Percentiles rank a stretch among this genome's conserved stretches.
Conservation (phyloP, 2,329 filamentous ascomycete species). For the Colletotrichum abscissum region DNA sequence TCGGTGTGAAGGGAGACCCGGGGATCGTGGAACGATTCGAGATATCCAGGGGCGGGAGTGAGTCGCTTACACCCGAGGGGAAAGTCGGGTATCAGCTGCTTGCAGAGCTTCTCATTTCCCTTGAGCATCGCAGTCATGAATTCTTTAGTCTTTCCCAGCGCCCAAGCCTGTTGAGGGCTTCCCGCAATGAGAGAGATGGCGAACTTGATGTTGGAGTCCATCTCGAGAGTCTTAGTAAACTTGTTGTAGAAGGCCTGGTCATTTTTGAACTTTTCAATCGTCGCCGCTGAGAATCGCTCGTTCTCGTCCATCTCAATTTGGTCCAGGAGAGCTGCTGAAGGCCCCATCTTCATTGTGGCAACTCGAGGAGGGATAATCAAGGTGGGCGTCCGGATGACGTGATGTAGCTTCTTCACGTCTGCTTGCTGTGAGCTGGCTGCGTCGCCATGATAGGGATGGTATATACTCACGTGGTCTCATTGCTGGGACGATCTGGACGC, state of each 20-base stretch:
- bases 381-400: constrained; percentile 55
- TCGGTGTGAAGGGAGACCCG: constrained; percentile 39
- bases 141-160: constrained; percentile 51
- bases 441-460: neutral
- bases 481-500: constrained; percentile 63
- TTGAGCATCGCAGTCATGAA: constrained; percentile 61
- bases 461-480: constrained; percentile 54
- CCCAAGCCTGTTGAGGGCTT: constrained; percentile 53
- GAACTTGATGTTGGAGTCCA: constrained; percentile 56
- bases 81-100: constrained; percentile 61
- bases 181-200: constrained; percentile 55
- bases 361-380: constrained; percentile 54
- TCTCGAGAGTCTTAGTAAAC: constrained; percentile 60
- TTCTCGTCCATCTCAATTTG: constrained; percentile 40
- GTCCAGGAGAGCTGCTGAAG: constrained; percentile 43
- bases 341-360: constrained; percentile 46
- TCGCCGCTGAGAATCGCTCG: constrained; percentile 43
- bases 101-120: constrained; percentile 61
- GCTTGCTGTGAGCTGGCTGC: constrained; percentile 37
- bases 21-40: constrained; percentile 49
- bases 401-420: constrained; percentile 53
- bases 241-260: constrained; percentile 57
- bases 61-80: constrained; percentile 60
- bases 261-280: constrained; percentile 59
- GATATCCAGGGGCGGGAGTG: constrained; percentile 62